Base-by-base conservation (phyloP, 768 basidiomycete species). In the Tulasnella sp. region DNA sequence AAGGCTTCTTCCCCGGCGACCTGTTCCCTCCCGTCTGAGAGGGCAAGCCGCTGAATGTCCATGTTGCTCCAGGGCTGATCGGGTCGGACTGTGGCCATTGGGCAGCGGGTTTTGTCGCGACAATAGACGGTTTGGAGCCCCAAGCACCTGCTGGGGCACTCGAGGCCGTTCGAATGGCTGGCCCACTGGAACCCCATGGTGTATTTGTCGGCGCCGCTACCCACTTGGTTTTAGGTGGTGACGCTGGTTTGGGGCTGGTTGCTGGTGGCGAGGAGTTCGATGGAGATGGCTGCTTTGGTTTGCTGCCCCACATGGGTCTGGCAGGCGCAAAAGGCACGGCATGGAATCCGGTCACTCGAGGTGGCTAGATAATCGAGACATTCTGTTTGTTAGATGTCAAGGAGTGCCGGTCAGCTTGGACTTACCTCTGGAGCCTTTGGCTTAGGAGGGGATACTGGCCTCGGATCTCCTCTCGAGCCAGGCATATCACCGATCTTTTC, bases 401-500 rank as follows among this genome's bases (percentile, higher is more conserved):
- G 58, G 58, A 60, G n/a, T 37, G 1, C 16, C 2, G 22, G 14
- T 75, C 12, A 42, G 22, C n/a, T 42, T 12, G 11, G 28, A 22
- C 74, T 75, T 22, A 75, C 74, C 74, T 75, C 74, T 31, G 24
- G 40, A 9, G 41, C 41, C 74, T 75, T 75, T 24, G 40, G 41
- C 40, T 28, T 28, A 5, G 40, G 40, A 6, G 76, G 76, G 41
- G 44, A 40, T 24, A 54, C 16, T 77, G 76, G 76, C 40, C 74
- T 75, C 5, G 76, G 76, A 3, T 1, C 24, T 28, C 76, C 76
- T 40, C 40, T 28, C 12, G 54, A 24, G 12, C 76, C 76, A 41
- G 76, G 76, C 44, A 77, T 48, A 77, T 77, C 76, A 20, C 37
- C 76, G 14, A 31, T 31, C 76, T 77, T 77, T 8, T 58, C 31